Conservation (phyloP, 1,284 basidiomycete genomes). For the Phenoliferia sp. region DNA sequence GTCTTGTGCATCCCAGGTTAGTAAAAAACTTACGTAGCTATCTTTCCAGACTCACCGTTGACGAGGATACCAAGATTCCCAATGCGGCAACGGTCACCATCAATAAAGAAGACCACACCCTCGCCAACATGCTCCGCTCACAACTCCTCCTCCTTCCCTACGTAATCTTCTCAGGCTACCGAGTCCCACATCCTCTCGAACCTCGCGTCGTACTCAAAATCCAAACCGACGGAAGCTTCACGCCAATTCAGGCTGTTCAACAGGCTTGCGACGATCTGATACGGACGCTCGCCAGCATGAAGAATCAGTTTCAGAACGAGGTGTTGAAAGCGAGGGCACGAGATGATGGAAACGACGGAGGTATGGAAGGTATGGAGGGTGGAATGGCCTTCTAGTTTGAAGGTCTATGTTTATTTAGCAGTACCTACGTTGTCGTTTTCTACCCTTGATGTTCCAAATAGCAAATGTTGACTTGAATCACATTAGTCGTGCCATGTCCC, state of each 20-base stretch:
- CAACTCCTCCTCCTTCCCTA: constrained; percentile 79
- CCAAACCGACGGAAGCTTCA: constrained; percentile 83
- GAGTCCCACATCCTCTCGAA: constrained; percentile 92
- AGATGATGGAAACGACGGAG: not conserved
- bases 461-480: no score
- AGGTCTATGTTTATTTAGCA: no score
- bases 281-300: constrained; percentile 56
- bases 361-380: not conserved
- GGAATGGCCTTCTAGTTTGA: not conserved
- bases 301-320: constrained; percentile 49
- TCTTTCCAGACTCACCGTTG: constrained; percentile 70
- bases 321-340: constrained; percentile 33
- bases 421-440: no score
- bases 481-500: no score
- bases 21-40: not conserved
- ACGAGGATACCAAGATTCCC: constrained; percentile 93
- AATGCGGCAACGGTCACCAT: constrained; percentile 92
- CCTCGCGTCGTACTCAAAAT: constrained; percentile 91
- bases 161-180: constrained; percentile 94
- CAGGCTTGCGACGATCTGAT: constrained; percentile 80
- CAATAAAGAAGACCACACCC: constrained; percentile 94
- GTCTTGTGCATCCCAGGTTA: not conserved
- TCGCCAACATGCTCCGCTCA: constrained; percentile 93
- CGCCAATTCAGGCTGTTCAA: constrained; percentile 78
- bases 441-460: no score